Conservation (phyloP, 805 yeast species). For the Wickerhamiella brachini region DNA sequence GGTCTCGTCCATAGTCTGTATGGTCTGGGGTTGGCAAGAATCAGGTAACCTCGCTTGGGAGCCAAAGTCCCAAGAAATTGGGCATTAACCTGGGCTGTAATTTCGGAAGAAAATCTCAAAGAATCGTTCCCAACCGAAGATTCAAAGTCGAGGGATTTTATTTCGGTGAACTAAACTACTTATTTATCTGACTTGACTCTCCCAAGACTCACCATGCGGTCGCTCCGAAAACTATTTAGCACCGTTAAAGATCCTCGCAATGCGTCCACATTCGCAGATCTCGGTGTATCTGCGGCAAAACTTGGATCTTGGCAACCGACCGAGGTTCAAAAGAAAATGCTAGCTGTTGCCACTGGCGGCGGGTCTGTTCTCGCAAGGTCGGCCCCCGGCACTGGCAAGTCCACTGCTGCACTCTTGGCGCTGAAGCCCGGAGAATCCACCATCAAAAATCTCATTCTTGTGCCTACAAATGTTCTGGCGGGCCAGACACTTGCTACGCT, state of each 20-base stretch:
- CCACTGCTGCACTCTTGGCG: slow-evolving; percentile 20
- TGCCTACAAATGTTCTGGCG: slow-evolving; percentile 22
- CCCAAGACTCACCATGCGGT: no score
- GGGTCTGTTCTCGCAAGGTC: slow-evolving; percentile 19
- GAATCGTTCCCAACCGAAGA: no score
- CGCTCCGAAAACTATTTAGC: not conserved
- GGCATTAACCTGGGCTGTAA: no score
- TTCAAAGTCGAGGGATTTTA: no score
- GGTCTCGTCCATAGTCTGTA: not conserved
- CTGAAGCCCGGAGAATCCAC: slow-evolving; percentile 3
- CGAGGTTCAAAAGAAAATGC: slow-evolving; percentile 17
- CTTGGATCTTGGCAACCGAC: slow-evolving; percentile 11
- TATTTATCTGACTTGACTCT: no score
- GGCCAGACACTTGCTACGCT: slow-evolving; percentile 16
- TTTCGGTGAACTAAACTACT: no score
- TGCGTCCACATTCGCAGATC: slow-evolving; percentile 12
- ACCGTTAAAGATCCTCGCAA: slow-evolving; percentile 15
- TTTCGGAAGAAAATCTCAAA: no score
- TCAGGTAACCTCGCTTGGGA: not conserved
- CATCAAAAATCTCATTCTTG: slow-evolving; percentile 20
- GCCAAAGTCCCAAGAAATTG: not conserved
- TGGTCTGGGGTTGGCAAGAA: not conserved
- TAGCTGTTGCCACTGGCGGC: slow-evolving; percentile 17
- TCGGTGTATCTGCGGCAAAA: slow-evolving; percentile 3
- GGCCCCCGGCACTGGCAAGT: slow-evolving; percentile 24